These are phyloP conservation scores for Neonectria punicea DNA, from an alignment of 2,329 filamentous ascomycete genomes.

Conservation along the genomic window DNA sequence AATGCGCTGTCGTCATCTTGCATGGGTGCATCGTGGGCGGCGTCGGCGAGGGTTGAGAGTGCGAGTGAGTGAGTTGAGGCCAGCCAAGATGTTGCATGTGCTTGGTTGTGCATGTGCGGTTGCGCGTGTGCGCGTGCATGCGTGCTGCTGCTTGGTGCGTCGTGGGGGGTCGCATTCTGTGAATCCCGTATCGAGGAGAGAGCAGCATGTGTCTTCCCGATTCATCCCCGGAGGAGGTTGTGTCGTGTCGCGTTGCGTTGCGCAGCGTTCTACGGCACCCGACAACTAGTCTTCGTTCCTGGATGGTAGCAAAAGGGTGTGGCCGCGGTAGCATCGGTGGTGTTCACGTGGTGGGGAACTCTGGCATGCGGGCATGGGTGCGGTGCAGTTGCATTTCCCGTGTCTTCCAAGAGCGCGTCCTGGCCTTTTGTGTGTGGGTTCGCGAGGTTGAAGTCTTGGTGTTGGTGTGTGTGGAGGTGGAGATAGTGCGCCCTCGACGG, in stretches of 20 bases:
- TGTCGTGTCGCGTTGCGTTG: background rate
- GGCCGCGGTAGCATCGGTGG: background rate
- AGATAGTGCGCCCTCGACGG: conserved; percentile 27
- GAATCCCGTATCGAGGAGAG: conserved; percentile 1
- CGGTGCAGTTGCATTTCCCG: background rate
- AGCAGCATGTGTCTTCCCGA: conserved; percentile 1
- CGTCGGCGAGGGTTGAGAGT: conserved; percentile 8
- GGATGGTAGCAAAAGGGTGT: conserved; percentile 10
- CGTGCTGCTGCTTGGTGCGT: conserved; percentile 2
- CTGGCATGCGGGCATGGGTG: background rate
- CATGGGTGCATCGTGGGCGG: conserved; percentile 1
- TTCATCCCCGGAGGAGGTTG: conserved; percentile 11
- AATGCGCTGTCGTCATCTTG: conserved; percentile 1
- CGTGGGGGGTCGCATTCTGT: conserved; percentile 9
- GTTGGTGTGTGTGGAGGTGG: conserved; percentile 20
- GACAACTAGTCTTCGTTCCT: conserved; percentile 9
- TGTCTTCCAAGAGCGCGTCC: background rate
- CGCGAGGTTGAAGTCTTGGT: background rate
- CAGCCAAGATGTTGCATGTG: background rate
- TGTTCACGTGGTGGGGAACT: conserved; percentile 1
- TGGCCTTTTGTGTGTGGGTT: conserved; percentile 7
- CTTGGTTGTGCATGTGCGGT: background rate
- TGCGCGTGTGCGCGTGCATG: background rate
- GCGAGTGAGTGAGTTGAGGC: conserved; percentile 12
- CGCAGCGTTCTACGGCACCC: no score